Evolutionary conservation across 768 basidiomycete species (phyloP), one percentile per base, ranked within the genome.

Genomic region (Cytidiella melzeri): DNA sequence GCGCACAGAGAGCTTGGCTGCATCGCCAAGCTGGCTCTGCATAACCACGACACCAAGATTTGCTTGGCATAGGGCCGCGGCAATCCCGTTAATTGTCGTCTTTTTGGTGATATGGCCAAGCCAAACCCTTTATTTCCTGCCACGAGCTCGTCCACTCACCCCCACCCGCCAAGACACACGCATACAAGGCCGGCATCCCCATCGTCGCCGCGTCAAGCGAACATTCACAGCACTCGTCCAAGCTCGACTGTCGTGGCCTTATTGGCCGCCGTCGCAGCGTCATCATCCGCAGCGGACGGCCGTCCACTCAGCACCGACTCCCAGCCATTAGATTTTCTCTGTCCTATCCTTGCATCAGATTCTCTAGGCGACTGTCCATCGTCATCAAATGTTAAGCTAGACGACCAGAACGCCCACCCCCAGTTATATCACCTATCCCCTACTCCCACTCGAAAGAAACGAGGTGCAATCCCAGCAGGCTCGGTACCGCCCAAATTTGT

Each of bases 271-370:
- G 66, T 84, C 54, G 79, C 72, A 5, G 65, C 77, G 4, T 66
- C 76, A 10, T 64, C 74, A n/a, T 59, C 73, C 23, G 52, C 69
- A 3, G 78, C 66, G 36, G 64, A 73, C 57, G 77, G 71, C 41
- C 70, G 70, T 50, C 81, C 82, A 6, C 64, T 70, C 18, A 57
- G 63, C 3, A 18, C 45, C 43, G 63, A 57, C 11, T 57, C 61
- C 0, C 18, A 70, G 20, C 80, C 81, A 1, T 80, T 75, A n/a
- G 55, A 72, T 45, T 85, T 85, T 55, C 73, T 84, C 38, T 85
- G 82, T 53, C 84, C 82, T 1, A 53, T 50, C 28, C 47, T 62
- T 24, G 50, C 52, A 49, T 46, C 24, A 15, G 28, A 50, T 50
- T 39, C 36, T 24, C 45, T 28, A 13, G 39, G 23, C 26, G 44